Evolutionary conservation across 345 rosid species (phyloP), one percentile per base, ranked within the genome.

Genomic region (Murraya paniculata): DNA sequence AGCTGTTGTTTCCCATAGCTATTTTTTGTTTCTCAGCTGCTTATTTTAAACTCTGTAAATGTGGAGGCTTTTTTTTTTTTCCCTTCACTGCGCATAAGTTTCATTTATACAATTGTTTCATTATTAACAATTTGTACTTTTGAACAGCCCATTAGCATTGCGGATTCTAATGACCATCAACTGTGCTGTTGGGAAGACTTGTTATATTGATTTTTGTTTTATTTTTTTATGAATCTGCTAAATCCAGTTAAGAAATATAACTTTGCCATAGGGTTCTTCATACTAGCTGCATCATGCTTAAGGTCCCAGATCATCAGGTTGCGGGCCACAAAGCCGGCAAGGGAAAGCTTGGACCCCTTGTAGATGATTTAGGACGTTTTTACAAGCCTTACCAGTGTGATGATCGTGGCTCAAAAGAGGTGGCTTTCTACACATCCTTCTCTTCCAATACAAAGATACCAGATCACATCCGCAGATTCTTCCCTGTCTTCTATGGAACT

Each of bases 241-340:
- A 66, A 55, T 53, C 9, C 25, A 59, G 27, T 68, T 65, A 69
- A 58, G 59, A 72, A 36, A n/a, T 80, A 58, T 33, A 72, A n/a
- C 50, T 64, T 55, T 71, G 59, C 55, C 9, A 16, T 82, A 41
- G 85, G 83, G 2, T 80, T 78, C 50, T 30, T 80, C 74, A 27
- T 19, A 72, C 68, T 41, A 8, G 76, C 57, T 3, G 19, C 73
- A 81, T 64, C 77, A 97, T 94, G 99, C 88, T 97, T 59, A 91
- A 88, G 80, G 81, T 80, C 61, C 99, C 99, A 41, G 96, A 92
- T 38, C 98, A 94, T 84, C 99, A 97, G 72, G 99, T 97, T 75
- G 99, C 98, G 2, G 99, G 99, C 21, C 99, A 97, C 85, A 77
- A 76, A 70, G 98, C 96, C 39, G 21, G 50, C 38, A 76, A 74